Base-by-base conservation (phyloP, 2,329 filamentous ascomycete genomes). In the Pseudogymnoascus sp. region DNA sequence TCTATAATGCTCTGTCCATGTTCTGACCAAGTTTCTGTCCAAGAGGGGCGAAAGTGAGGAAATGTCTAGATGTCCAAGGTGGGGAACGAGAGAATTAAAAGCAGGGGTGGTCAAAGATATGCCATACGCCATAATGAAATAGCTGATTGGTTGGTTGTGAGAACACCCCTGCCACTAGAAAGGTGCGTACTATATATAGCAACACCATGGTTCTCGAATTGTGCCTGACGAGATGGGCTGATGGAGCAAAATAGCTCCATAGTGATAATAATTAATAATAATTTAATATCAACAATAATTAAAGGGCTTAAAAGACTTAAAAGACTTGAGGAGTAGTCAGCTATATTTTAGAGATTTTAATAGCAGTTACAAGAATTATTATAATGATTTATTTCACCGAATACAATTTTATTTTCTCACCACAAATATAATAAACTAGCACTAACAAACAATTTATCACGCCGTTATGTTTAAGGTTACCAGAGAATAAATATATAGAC, bases 81-180 rank as follows among this genome's bases (percentile, higher is more conserved):
- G 49, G 49, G 49, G 49, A 55, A 55, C 49, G 49, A 35, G 49
- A 52, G 49, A 55, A 21, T 33, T 55, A 55, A 55, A 55, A 35
- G 49, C 28, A 55, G 28, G 49, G 49, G 16, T 55, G 25, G 49
- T 31, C 16, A 9, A 16, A n/a, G 23, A 55, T 33, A 55, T 33
- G 49, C 49, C 49, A 55, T 55, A 35, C 49, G 49, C 49, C 49
- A 55, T 55, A 14, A 31, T 33, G 7, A 33, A 55, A 14, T 18
- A 9, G 28, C 9, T 18, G 8, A 35, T 35, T 55, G 25, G 45
- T 55, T 8, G 23, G 16, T 55, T 5, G 1, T 3, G 1, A 11
- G 7, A 52, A 55, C 33, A 55, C 49, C 49, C 49, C 49, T 55
- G 49, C 9, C 28, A 55, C 28, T 35, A 33, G 31, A 33, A 35